Evolutionary conservation across 2,329 filamentous ascomycete species (phyloP).

Genomic region (Raffaelea ambrosiae): DNA sequence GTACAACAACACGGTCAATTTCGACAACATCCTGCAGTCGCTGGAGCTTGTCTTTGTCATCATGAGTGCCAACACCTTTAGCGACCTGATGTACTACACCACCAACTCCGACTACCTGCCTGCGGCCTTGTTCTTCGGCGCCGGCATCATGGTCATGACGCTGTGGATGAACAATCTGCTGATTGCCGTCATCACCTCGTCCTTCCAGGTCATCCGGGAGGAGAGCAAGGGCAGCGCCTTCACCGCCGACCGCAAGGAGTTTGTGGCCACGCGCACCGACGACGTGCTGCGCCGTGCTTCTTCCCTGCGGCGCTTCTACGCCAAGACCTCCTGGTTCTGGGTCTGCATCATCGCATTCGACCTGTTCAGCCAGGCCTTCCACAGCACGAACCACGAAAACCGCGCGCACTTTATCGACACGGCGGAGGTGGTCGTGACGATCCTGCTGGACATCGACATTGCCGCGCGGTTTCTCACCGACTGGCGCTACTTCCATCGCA

Average conservation of each 20-base stretch:
- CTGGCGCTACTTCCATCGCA: constrained; percentile 71
- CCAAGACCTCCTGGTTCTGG: constrained; percentile 71
- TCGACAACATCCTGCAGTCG: constrained; percentile 90
- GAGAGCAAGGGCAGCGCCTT: constrained; percentile 94
- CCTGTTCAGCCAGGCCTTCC: constrained; percentile 68
- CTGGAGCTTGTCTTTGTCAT: constrained; percentile 93
- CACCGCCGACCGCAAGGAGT: constrained; percentile 57
- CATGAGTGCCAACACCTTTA: constrained; percentile 97
- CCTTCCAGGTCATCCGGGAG: constrained; percentile 95
- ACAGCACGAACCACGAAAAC: constrained; percentile 65
- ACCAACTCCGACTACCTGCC: constrained; percentile 86
- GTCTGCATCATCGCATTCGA: constrained; percentile 70
- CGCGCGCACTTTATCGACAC: constrained; percentile 58
- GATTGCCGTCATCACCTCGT: constrained; percentile 96
- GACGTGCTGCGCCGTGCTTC: constrained; percentile 30
- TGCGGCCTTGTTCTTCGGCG: constrained; percentile 68
- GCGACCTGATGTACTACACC: constrained; percentile 88
- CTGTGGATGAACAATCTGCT: constrained; percentile 92
- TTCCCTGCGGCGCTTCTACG: constrained; percentile 60
- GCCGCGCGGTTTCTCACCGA: constrained; percentile 67
- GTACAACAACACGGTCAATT: constrained; percentile 78
- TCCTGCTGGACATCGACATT: constrained; percentile 76
- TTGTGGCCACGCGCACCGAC: constrained; percentile 26
- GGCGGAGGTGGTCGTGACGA: constrained; percentile 67
- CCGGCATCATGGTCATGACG: constrained; percentile 80